Conservation (phyloP, 495 filamentous ascomycete species). For the Cercophora samala region DNA sequence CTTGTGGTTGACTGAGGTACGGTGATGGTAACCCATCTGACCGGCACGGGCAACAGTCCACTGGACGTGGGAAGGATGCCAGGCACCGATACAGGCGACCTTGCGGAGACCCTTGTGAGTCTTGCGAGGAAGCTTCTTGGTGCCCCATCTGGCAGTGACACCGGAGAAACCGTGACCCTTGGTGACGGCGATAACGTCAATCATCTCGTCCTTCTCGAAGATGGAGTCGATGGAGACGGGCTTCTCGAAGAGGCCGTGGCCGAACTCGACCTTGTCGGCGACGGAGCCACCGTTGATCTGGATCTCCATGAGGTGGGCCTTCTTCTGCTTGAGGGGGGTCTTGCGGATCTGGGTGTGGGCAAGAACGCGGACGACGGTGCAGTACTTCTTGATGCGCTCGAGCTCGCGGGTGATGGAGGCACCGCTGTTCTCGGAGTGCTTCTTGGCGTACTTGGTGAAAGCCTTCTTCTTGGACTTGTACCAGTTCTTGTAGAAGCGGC, state of each 20-base stretch:
- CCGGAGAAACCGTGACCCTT: constrained; percentile 98
- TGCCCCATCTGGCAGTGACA: constrained; percentile 98
- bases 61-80: constrained; percentile 99
- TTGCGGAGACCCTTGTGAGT: constrained; percentile 99
- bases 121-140: constrained; percentile 99
- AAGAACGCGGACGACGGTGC: constrained; percentile 98
- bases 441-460: constrained; percentile 99
- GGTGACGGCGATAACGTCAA: constrained; percentile 99
- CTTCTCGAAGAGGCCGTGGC: constrained; percentile 96
- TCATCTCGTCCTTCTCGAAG: constrained; percentile 99
- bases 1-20: constrained; percentile 99
- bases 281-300: constrained; percentile 98
- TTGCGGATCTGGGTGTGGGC: constrained; percentile 99
- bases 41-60: constrained; percentile 99
- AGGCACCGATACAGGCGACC: constrained; percentile 99
- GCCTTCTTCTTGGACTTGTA: constrained; percentile 99
- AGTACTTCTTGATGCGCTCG: constrained; percentile 99
- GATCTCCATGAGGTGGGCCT: constrained; percentile 99
- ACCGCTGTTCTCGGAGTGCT: constrained; percentile 89
- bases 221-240: constrained; percentile 85
- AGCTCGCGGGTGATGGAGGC: constrained; percentile 91
- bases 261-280: constrained; percentile 94
- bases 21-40: constrained; percentile 99
- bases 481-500: constrained; percentile 99
- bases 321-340: constrained; percentile 99